phyloP scores from a whole-genome alignment of 2,329 filamentous ascomycete genomes.

The Monosporascus sp. region DNA sequence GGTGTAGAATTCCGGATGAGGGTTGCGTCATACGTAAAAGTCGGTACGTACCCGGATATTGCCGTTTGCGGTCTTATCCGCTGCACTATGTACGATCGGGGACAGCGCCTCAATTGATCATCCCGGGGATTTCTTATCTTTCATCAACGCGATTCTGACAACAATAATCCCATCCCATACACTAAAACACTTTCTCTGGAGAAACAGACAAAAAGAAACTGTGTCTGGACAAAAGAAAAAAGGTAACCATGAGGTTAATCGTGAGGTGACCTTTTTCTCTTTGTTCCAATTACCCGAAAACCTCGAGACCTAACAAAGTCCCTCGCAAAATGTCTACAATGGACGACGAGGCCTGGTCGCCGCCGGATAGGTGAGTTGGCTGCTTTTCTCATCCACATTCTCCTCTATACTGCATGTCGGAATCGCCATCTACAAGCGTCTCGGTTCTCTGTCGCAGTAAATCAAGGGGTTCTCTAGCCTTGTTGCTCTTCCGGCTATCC shows the following conservation, averaged over 20 bases:
- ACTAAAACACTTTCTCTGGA: background rate
- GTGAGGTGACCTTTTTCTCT: conserved; percentile 14
- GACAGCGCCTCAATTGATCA: too few relatives aligned
- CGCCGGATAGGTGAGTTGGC: conserved; percentile 23
- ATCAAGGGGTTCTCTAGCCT: too few relatives aligned
- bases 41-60: too few relatives aligned
- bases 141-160: background rate
- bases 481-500: too few relatives aligned
- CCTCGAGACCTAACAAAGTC: conserved; percentile 7
- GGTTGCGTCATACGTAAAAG: too few relatives aligned
- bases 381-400: conserved; percentile 7
- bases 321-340: conserved; percentile 14
- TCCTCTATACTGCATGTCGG: conserved; percentile 1
- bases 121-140: background rate
- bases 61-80: too few relatives aligned
- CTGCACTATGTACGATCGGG: too few relatives aligned
- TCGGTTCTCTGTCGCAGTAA: too few relatives aligned
- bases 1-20: too few relatives aligned
- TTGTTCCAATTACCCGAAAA: conserved; percentile 14
- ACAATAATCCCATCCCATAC: background rate
- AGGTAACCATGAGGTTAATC: background rate
- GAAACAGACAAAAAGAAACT: background rate
- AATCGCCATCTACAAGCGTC: background rate
- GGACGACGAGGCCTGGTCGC: conserved; percentile 10
- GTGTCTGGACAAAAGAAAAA: background rate